These are phyloP conservation scores for Daldinia vernicosa DNA, from an alignment of 495 filamentous ascomycete species.

Conservation along the genomic window DNA sequence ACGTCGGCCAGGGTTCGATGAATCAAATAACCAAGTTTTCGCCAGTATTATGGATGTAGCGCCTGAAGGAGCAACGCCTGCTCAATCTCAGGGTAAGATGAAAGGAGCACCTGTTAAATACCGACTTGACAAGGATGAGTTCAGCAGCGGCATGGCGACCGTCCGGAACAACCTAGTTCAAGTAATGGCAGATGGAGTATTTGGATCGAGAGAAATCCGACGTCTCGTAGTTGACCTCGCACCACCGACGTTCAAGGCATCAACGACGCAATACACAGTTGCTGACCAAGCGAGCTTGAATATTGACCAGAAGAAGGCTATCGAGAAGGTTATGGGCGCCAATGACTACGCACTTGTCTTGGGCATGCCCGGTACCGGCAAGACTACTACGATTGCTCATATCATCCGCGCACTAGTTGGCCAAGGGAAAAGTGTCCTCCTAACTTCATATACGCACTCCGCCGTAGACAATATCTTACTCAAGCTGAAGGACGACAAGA, in stretches of 20 bases:
- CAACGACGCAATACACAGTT: conserved; percentile 64
- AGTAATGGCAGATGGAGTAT: conserved; percentile 81
- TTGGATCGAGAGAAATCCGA: conserved; percentile 76
- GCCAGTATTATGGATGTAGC: conserved; percentile 89
- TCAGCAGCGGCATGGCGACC: conserved; percentile 95
- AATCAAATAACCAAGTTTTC: conserved; percentile 81
- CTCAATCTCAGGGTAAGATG: conserved; percentile 58
- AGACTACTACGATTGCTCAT: conserved; percentile 96
- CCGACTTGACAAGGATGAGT: conserved; percentile 95
- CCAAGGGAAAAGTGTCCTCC: conserved; percentile 88
- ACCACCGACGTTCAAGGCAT: conserved; percentile 75
- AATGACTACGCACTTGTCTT: conserved; percentile 93
- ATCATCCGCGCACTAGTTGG: conserved; percentile 91
- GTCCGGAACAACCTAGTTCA: conserved; percentile 93
- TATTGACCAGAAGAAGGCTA: conserved; percentile 82
- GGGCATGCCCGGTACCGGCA: conserved; percentile 97
- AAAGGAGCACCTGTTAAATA: conserved; percentile 70
- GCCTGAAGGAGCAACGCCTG: conserved; percentile 58
- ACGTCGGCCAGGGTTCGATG: conserved; percentile 77
- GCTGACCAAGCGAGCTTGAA: conserved; percentile 73
- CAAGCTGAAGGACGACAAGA: conserved; percentile 81
- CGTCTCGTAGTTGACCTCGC: conserved; percentile 77
- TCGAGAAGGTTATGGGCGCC: conserved; percentile 94
- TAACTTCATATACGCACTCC: conserved; percentile 96
- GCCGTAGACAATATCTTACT: conserved; percentile 97